Base-by-base conservation (phyloP, 2,329 filamentous ascomycete genomes). In the Microdochium bolleyi region DNA sequence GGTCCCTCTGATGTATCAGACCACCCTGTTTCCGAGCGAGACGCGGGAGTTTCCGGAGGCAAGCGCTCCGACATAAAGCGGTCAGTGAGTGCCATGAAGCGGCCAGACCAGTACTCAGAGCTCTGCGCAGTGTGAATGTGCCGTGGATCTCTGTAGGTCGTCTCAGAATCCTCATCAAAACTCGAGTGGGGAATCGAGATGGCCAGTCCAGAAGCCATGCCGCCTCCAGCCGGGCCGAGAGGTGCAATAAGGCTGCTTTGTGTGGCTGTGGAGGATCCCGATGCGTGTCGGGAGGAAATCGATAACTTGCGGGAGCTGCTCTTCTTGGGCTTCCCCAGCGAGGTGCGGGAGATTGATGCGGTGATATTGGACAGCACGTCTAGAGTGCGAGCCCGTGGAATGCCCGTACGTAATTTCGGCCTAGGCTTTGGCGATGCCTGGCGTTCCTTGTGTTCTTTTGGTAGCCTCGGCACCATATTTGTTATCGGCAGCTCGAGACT, bases 21-120 rank as follows among this genome's bases (percentile, higher is more conserved):
- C 7, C 13, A 46, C 5, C 64, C 57, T 2, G 58, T 62, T 3
- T 51, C 46, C 13, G 62, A 54, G 3, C 66, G 54, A 1, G 51
- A 57, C 2, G 53, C 38, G 4, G 68, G 50, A 49, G 63, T 68
- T 8, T 58, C 55, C 0, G 61, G 55, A 3, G 62, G 53, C 22
- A 76, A 62, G 24, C 62, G 59, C 57, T 78, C 74, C 54, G 67
- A 73, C 52, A 70, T 71, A 56, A 77, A 73, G n/a, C 72, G 74
- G 64, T 86, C 82, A 50, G 78, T 72, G 0, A 85, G 65, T 2
- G 79, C 68, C 50, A 75, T 68, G 61, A 85, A 84, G 38, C 84
- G 79, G 19, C 84, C 84, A 11, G 74, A 70, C 84, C 84, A 87
- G 64, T 84, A 86, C 2, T 71, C 64, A 2, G 74, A 72, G 5